Percentiles rank a stretch among this genome's conserved stretches.
phyloP scores from a whole-genome alignment of 768 basidiomycete genomes.

The Naematelia aurantialba region DNA sequence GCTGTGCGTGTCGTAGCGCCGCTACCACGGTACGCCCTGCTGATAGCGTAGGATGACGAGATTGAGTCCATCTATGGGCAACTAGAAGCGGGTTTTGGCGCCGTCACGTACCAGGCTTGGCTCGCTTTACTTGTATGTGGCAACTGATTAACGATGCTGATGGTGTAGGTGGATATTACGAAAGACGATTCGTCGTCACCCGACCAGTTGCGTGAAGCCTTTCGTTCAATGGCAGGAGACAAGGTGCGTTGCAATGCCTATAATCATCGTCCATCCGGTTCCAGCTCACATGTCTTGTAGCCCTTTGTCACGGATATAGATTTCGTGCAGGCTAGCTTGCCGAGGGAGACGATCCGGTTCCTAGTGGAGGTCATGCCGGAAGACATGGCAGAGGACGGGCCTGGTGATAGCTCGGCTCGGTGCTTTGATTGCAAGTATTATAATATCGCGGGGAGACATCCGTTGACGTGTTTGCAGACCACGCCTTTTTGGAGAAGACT shows the following conservation, averaged over 20 bases:
- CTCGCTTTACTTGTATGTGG: conserved; percentile 77
- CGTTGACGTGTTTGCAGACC: conserved; percentile 12
- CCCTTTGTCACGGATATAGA: conserved; percentile 91
- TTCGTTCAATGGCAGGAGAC: conserved; percentile 82
- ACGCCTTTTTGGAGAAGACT: conserved; percentile 28
- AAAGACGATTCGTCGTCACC: conserved; percentile 86
- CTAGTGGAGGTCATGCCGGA: conserved; percentile 76
- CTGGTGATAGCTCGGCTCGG: neutral
- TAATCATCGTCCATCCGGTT: neutral
- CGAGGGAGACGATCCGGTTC: conserved; percentile 70
- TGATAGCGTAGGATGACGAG: conserved; percentile 71
- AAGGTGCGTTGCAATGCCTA: conserved; percentile 69
- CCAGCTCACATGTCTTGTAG: conserved; percentile 52
- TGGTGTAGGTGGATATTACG: conserved; percentile 77
- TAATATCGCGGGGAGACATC: neutral
- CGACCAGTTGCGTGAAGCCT: conserved; percentile 86
- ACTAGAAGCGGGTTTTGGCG: conserved; percentile 73
- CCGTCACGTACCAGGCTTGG: conserved; percentile 88
- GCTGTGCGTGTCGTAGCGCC: conserved; percentile 62
- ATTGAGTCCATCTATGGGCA: conserved; percentile 78
- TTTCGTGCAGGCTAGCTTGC: conserved; percentile 75
- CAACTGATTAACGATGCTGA: neutral
- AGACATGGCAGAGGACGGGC: conserved; percentile 18
- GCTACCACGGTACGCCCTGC: neutral
- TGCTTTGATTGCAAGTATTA: conserved; percentile 33